These are phyloP conservation scores for Coprinopsis cinerea DNA, from an alignment of 768 basidiomycete species.

Conservation along the genomic window DNA sequence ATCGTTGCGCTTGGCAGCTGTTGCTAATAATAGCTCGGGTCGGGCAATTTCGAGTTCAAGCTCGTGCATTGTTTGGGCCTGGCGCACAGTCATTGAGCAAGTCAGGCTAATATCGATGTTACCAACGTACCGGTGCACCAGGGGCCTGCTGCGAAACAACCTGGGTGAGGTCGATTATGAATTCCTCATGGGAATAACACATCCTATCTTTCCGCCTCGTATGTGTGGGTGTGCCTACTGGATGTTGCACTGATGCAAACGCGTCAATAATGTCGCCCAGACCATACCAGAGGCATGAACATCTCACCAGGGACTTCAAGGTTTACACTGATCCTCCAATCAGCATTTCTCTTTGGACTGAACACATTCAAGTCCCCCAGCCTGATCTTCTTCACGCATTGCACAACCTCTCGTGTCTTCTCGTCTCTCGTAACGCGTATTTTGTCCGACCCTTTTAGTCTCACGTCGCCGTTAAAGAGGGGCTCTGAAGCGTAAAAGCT, in stretches of 20 bases:
- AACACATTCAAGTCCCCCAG: constrained; percentile 86
- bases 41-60: constrained; percentile 85
- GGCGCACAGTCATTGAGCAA: constrained; percentile 2
- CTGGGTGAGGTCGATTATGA: constrained; percentile 90
- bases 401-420: constrained; percentile 56
- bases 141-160: constrained; percentile 56
- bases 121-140: constrained; percentile 44
- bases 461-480: background rate
- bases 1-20: constrained; percentile 65
- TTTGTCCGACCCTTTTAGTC: constrained; percentile 41
- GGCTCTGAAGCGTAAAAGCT: constrained; percentile 56
- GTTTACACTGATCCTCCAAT: constrained; percentile 92
- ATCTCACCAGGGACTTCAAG: constrained; percentile 80
- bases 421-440: constrained; percentile 83
- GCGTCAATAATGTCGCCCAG: background rate
- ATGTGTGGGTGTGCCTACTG: constrained; percentile 53
- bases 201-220: constrained; percentile 83
- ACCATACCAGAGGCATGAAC: background rate
- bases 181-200: constrained; percentile 91
- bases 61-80: constrained; percentile 73
- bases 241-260: constrained; percentile 52
- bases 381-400: constrained; percentile 73
- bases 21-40: constrained; percentile 61
- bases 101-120: background rate
- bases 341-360: constrained; percentile 74